These are phyloP conservation scores for Parastagonospora avenae DNA, from an alignment of 2,329 filamentous ascomycete genomes.

Conservation along the genomic window DNA sequence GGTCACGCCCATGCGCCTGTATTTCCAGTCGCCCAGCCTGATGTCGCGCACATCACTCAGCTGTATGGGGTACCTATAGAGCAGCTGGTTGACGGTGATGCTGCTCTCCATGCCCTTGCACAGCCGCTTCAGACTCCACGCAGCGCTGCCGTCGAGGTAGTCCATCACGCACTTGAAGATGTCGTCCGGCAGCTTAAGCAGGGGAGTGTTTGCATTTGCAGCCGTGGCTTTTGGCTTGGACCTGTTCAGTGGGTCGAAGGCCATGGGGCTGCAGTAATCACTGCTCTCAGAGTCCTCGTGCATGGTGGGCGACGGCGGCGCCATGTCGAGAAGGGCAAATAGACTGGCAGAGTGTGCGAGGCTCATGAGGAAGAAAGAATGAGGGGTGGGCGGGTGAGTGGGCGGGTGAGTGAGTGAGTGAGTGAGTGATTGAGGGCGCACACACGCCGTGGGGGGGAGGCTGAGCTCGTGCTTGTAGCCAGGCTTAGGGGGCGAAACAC, in stretches of 20 bases:
- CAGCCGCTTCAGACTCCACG: conserved; percentile 40
- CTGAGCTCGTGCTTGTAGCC: background rate
- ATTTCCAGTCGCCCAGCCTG: conserved; percentile 42
- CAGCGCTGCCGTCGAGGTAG: conserved; percentile 40
- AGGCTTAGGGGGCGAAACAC: background rate
- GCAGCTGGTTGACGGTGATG: conserved; percentile 35
- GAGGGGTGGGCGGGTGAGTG: background rate
- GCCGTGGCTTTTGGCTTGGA: conserved; percentile 17
- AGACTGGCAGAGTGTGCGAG: conserved; percentile 20
- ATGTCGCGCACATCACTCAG: conserved; percentile 38
- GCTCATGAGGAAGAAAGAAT: conserved; percentile 10
- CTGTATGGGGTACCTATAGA: conserved; percentile 42
- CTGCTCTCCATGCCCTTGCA: conserved; percentile 40
- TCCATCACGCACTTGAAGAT: conserved; percentile 45
- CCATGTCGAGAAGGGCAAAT: conserved; percentile 28
- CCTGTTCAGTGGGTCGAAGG: conserved; percentile 22
- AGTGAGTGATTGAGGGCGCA: conserved; percentile 2
- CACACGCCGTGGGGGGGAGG: background rate
- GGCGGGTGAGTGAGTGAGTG: background rate
- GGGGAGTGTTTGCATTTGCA: conserved; percentile 25
- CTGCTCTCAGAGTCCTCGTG: conserved; percentile 23
- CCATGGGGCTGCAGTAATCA: conserved; percentile 28
- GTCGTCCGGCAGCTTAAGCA: conserved; percentile 42
- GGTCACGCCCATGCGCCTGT: conserved; percentile 27
- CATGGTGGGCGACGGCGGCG: conserved; percentile 19